Conservation (phyloP, 176 grass and related monocot species). For the Panicum miliaceum region DNA sequence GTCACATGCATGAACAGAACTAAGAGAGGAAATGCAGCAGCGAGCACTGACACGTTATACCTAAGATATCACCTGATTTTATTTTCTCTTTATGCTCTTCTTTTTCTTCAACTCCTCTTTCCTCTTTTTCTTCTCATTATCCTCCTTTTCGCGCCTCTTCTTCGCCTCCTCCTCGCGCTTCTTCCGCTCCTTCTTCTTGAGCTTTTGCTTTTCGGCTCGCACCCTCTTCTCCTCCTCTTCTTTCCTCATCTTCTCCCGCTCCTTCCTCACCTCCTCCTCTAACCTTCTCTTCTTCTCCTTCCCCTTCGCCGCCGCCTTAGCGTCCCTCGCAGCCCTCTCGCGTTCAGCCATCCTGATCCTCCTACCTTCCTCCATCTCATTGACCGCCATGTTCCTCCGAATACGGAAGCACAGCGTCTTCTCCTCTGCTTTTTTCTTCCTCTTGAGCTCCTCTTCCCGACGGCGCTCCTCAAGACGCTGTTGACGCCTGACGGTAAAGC, state of each 20-base stretch:
- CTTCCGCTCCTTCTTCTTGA: slow-evolving; percentile 30
- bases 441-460: slow-evolving; percentile 24
- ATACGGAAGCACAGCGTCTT: slow-evolving; percentile 17
- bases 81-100: slow-evolving; percentile 4
- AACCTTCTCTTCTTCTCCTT: not conserved
- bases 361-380: slow-evolving; percentile 48
- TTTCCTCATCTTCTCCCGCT: slow-evolving; percentile 25
- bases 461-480: slow-evolving; percentile 12
- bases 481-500: slow-evolving; percentile 6
- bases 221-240: slow-evolving; percentile 14
- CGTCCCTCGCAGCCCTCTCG: not conserved
- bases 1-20: not conserved
- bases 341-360: not conserved
- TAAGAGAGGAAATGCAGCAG: not conserved
- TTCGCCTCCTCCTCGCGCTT: slow-evolving; percentile 3
- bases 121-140: slow-evolving; percentile 14
- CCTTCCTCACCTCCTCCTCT: not conserved
- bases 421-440: slow-evolving; percentile 10
- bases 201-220: not conserved
- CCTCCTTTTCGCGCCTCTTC: slow-evolving; percentile 12
- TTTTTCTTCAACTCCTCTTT: slow-evolving; percentile 26
- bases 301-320: not conserved
- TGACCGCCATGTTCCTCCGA: slow-evolving; percentile 15
- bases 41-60: too few species aligned
- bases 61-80: not conserved